A percentile compares a stretch with the other conserved stretches of the same genome.
Conservation (phyloP, 108 stramenopile species). For the Fistulifera pelliculosa region DNA sequence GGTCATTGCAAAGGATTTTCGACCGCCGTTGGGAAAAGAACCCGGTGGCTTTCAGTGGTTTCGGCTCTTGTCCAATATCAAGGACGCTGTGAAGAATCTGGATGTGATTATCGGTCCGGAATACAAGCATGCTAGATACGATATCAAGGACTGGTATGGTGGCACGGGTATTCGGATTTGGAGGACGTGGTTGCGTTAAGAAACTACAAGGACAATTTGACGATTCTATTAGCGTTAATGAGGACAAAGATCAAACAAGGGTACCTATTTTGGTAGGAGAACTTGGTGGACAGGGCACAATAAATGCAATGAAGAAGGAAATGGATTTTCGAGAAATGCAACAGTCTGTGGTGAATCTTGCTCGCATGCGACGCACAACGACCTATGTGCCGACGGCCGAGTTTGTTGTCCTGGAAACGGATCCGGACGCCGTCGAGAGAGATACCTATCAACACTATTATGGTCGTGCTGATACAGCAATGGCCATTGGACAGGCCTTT, state of each 20-base stretch:
- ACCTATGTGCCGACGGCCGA: not conserved
- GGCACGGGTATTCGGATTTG: conserved; percentile 40
- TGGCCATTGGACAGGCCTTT: conserved; percentile 2
- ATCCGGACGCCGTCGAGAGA: not conserved
- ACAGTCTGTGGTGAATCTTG: not conserved
- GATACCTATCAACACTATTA: conserved; percentile 6
- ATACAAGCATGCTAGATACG: not conserved
- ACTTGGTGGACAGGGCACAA: conserved; percentile 5
- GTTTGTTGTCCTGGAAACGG: not conserved
- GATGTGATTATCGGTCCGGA: conserved; percentile 8
- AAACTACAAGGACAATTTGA: too few relatives aligned
- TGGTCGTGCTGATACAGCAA: conserved; percentile 4
- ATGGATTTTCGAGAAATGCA: not conserved
- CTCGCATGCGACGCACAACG: not conserved
- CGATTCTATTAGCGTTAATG: too few relatives aligned
- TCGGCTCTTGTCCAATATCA: conserved; percentile 9
- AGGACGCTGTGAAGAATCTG: conserved; percentile 16
- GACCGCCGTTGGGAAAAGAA: conserved; percentile 26
- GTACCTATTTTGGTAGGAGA: conserved; percentile 7
- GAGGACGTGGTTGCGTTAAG: not conserved
- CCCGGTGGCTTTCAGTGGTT: conserved; percentile 25
- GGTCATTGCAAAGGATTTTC: conserved; percentile 28
- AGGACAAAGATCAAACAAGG: too few relatives aligned
- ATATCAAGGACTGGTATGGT: conserved; percentile 18
- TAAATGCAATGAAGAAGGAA: not conserved